Evolutionary conservation across 1,284 basidiomycete genomes (phyloP).

Genomic region (Tetrapyrgos nigripes): DNA sequence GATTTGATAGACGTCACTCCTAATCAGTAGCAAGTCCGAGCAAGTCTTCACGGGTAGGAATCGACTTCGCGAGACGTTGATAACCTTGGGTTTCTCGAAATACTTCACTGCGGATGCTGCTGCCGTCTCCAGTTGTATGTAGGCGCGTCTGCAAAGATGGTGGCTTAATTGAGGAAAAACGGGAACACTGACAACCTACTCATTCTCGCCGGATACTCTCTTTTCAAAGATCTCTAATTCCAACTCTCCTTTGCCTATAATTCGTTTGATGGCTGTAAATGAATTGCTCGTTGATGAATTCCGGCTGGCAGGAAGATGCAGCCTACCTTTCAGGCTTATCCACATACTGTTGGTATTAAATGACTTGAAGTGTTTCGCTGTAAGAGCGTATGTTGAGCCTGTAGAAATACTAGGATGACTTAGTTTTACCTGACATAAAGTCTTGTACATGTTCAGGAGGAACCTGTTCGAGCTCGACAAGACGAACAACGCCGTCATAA

Average conservation of each 20-base stretch:
- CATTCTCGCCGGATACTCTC: constrained; percentile 77
- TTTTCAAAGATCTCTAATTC: constrained; percentile 85
- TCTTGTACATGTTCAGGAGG: constrained; percentile 89
- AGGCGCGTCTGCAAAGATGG: constrained; percentile 22
- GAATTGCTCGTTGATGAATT: neutral
- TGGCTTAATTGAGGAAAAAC: neutral
- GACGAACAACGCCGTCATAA: constrained; percentile 83
- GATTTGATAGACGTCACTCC: constrained; percentile 95
- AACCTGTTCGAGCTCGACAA: constrained; percentile 92
- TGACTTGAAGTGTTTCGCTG: constrained; percentile 78
- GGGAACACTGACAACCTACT: constrained; percentile 64
- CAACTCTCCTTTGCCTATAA: constrained; percentile 82
- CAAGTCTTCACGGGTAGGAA: constrained; percentile 97
- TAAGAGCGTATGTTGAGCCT: neutral
- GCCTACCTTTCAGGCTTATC: constrained; percentile 76
- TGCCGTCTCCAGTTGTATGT: constrained; percentile 90
- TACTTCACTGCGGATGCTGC: constrained; percentile 98
- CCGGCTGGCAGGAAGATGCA: neutral
- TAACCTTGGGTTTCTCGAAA: constrained; percentile 92
- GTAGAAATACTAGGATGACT: constrained; percentile 12
- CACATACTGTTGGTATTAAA: constrained; percentile 94
- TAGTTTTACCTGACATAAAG: constrained; percentile 74
- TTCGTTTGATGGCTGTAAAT: constrained; percentile 72
- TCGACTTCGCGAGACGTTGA: constrained; percentile 96
- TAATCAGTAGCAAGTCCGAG: constrained; percentile 93